phyloP scores from a whole-genome alignment of 371 early-diverging fungal species.

The Rhizomucor pusillus region DNA sequence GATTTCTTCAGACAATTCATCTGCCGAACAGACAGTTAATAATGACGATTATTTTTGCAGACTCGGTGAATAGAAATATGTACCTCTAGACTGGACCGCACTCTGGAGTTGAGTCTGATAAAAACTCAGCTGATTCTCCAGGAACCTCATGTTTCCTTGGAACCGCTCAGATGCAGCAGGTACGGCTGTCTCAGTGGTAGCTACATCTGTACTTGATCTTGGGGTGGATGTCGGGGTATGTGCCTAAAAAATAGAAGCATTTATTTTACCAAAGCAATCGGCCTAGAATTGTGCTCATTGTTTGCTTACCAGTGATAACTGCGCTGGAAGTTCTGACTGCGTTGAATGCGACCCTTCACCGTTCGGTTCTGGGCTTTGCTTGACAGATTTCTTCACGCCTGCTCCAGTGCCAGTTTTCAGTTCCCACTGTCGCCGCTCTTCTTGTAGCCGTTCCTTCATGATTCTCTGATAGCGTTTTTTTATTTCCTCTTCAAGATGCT shows the following conservation, averaged over 20 bases:
- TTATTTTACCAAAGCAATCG: neutral
- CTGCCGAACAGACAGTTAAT: conserved; percentile 28
- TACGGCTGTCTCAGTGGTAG: conserved; percentile 7
- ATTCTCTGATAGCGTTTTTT: conserved; percentile 44
- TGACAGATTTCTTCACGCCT: neutral
- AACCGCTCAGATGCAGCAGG: conserved; percentile 57
- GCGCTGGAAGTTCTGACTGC: neutral
- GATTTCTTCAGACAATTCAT: conserved; percentile 76
- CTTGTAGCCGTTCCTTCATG: conserved; percentile 37
- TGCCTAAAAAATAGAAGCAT: conserved; percentile 2
- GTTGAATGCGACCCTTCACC: neutral
- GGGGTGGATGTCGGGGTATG: conserved; percentile 26
- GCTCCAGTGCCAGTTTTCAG: conserved; percentile 4
- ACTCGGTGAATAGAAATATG: neutral
- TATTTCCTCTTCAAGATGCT: conserved; percentile 31
- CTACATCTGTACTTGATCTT: conserved; percentile 37
- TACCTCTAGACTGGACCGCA: conserved; percentile 63
- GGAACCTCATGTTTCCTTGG: conserved; percentile 55
- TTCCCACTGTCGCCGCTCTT: conserved; percentile 38
- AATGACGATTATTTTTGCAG: conserved; percentile 5
- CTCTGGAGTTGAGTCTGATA: conserved; percentile 67
- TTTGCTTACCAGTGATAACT: neutral
- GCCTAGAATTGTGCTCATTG: neutral
- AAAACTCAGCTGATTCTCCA: conserved; percentile 68
- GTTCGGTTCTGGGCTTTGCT: neutral